Base-by-base conservation (phyloP, 2,329 filamentous ascomycete species). In the Claviceps purpurea region DNA sequence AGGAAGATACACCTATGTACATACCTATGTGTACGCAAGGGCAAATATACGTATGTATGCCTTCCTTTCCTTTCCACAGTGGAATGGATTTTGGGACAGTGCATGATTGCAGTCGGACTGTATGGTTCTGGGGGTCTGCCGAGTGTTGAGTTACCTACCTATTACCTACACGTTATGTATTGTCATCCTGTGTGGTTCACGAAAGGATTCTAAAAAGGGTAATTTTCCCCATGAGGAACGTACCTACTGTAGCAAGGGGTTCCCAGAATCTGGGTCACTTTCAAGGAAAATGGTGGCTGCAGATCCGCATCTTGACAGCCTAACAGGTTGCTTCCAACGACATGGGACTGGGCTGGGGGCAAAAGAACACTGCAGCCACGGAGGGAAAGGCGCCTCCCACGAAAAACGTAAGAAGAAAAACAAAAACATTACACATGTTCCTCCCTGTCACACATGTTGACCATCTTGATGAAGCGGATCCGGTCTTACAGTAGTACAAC, bases 121-220 rank as follows among this genome's bases (percentile, higher is more conserved):
- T 49, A 34, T 30, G 47, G 50, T 50, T 47, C 42, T 22, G 26
- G 16, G 45, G 14, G 34, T 50, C 50, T 52, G 51, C 51, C 47
- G 34, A 53, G 20, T 30, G 26, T 30, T 8, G 2, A 30, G 26
- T 10, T 30, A 30, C 26, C 7, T 30, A 26, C 24, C 24, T 6
- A 26, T 26, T 30, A 11, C 26, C 11, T 24, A 24, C 24, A 26
- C 13, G 34, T 40, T 18, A 18, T 18, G 18, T 26, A 26, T 5
- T 26, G 24, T 26, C 24, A 26, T 26, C 24, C 5, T 26, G 24
- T 26, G 24, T 26, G 44, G 41, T 50, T 24, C 18, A 10, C 16
- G 38, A 40, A 40, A 40, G 38, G 38, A 40, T 11, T n/a, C 47
- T 20, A 8, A 49, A 30, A 40, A 14, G 24, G 22, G 16, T 22